phyloP scores from a whole-genome alignment of 306 rosid genomes.

The Cucurbita ficifolia region DNA sequence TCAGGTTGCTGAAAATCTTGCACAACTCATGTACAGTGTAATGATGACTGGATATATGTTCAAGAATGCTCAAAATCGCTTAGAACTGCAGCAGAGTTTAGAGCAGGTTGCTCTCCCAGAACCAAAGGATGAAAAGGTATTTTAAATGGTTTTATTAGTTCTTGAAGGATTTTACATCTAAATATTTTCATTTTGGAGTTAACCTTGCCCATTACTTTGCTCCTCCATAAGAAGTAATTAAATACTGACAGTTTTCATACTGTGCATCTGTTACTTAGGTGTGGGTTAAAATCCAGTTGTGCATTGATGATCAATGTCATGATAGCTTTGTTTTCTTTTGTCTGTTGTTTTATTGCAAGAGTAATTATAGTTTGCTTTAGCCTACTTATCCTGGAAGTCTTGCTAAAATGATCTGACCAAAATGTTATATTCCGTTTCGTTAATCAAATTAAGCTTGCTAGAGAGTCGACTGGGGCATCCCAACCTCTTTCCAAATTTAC shows the following conservation, averaged over 20 bases:
- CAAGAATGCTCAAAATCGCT: constrained; percentile 80
- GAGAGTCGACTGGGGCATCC: background rate
- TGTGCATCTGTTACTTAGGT: background rate
- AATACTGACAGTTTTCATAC: background rate
- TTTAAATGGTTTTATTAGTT: background rate
- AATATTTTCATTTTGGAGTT: background rate
- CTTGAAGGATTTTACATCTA: background rate
- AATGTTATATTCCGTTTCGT: background rate
- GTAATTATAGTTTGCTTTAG: background rate
- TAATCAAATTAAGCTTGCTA: background rate
- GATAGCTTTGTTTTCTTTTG: background rate
- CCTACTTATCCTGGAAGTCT: background rate
- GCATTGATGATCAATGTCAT: background rate
- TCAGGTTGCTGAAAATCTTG: constrained; percentile 97
- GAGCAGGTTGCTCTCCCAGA: constrained; percentile 92
- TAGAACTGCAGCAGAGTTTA: constrained; percentile 88
- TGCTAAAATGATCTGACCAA: background rate
- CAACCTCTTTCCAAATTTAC: too few species aligned
- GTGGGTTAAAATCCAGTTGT: background rate
- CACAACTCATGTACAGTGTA: constrained; percentile 96
- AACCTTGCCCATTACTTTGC: background rate
- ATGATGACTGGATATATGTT: constrained; percentile 99
- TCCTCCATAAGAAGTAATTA: background rate
- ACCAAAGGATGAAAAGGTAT: constrained; percentile 57
- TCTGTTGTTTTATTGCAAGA: background rate